Evolutionary conservation across 1,139 yeast genomes (phyloP).

Genomic region (Saccharomyces pastorianus): DNA sequence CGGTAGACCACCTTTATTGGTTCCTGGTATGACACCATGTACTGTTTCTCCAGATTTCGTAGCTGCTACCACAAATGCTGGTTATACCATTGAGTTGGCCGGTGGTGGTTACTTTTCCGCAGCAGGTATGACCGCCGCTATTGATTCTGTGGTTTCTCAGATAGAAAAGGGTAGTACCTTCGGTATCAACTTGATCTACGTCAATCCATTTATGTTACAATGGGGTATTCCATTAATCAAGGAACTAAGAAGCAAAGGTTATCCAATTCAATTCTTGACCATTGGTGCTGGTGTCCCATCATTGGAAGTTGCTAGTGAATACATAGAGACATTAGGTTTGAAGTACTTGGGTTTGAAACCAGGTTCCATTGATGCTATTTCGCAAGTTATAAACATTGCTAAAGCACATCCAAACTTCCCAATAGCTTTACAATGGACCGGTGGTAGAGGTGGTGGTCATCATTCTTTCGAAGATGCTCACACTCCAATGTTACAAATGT

Average conservation of each 20-base stretch:
- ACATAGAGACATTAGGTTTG: constrained; percentile 83
- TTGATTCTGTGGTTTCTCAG: constrained; percentile 57
- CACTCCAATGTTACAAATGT: constrained; percentile 92
- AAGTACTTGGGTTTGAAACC: constrained; percentile 96
- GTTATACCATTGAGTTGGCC: constrained; percentile 93
- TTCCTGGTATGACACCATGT: constrained; percentile 99
- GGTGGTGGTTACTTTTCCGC: constrained; percentile 97
- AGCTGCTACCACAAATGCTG: constrained; percentile 88
- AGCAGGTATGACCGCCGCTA: constrained; percentile 60
- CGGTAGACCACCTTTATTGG: constrained; percentile 94
- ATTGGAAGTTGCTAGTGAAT: constrained; percentile 91
- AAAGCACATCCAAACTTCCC: constrained; percentile 95
- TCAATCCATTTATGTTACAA: constrained; percentile 93
- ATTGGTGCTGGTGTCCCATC: constrained; percentile 99
- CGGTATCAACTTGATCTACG: constrained; percentile 86
- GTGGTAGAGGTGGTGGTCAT: constrained; percentile 99
- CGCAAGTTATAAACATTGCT: constrained; percentile 81
- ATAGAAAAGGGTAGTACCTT: constrained; percentile 82
- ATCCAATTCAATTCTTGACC: constrained; percentile 91
- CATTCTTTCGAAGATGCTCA: constrained; percentile 99
- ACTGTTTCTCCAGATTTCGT: constrained; percentile 92
- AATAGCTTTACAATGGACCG: constrained; percentile 97
- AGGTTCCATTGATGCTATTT: constrained; percentile 89
- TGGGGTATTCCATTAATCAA: constrained; percentile 97
- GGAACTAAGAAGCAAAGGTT: constrained; percentile 80